Base-by-base conservation (phyloP, 139 green algal genomes). In the Axilococcus clingmanii region DNA sequence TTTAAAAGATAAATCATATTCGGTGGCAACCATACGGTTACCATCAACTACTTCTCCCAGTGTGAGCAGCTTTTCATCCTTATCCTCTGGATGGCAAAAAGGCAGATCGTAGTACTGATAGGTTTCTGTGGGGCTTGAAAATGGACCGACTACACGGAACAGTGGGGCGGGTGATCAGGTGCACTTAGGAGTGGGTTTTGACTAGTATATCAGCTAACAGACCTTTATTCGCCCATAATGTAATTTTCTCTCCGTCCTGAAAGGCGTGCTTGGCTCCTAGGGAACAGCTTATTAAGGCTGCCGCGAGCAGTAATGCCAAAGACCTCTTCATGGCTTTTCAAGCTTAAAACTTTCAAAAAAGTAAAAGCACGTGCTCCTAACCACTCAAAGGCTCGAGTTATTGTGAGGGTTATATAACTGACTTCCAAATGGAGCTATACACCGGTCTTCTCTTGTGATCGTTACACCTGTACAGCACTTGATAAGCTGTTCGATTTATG, bases 21-120 rank as follows among this genome's bases (percentile, higher is more conserved):
- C 71, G 1, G 92, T 94, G 28, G 59, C 80, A 4, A 93, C 83
- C 34, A 96, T 66, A 5, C 90, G 63, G 58, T 83, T 59, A 7
- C 72, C 74, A 49, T 77, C 48, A 49, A 65, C 49, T 19, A 57
- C 78, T 69, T 96, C 79, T 15, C 87, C 80, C 36, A 97, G 67
- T 27, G 75, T 78, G 52, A 93, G 79, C 4, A 65, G 46, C 65
- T 93, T 93, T 59, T 94, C 81, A 36, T 87, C 63, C 44, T 84
- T 75, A 7, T 72, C 70, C 20, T 74, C 58, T 1, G 84, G 82
- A 29, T 72, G 66, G 69, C 90, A 97, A 61, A 98, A 96, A 6
- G 89, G 84, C 44, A 96, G 65, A 40, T 79, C 80, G 62, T 91
- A 96, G 53, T 94, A 95, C 64, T 94, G 77, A 59, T 95, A 95